Conservation (phyloP, 345 rosid genomes). For the Euclidium syriacum region DNA sequence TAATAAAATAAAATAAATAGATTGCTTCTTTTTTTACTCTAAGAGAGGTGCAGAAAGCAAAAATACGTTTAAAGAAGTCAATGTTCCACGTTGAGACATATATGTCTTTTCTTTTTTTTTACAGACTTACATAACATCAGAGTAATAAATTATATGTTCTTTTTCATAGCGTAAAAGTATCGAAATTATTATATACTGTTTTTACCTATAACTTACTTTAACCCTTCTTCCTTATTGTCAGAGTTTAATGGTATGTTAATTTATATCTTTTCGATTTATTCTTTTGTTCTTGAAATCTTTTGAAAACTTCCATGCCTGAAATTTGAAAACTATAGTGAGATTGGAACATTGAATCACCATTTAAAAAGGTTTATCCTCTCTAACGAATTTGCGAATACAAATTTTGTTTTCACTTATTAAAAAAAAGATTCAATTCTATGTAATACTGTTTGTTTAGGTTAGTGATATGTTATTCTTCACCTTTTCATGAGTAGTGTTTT, state of each 20-base stretch:
- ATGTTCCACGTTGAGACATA: constrained; percentile 18
- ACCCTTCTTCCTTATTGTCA: constrained; percentile 2
- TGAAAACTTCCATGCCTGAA: background rate
- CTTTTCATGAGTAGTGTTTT: background rate
- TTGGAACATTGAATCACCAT: background rate
- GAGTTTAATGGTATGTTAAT: constrained; percentile 10
- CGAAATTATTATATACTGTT: background rate
- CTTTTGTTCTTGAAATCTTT: background rate
- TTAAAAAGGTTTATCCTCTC: background rate
- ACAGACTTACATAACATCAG: constrained; percentile 3
- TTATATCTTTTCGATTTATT: constrained; percentile 5
- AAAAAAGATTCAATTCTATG: background rate
- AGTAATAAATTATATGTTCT: constrained; percentile 8
- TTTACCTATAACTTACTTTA: background rate
- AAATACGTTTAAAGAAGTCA: constrained; percentile 13
- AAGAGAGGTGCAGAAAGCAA: constrained; percentile 7
- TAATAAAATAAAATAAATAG: background rate
- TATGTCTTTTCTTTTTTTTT: background rate
- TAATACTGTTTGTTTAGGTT: background rate
- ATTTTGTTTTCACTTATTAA: background rate
- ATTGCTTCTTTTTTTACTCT: background rate
- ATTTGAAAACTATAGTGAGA: background rate
- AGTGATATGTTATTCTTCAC: background rate
- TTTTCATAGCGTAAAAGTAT: constrained; percentile 1
- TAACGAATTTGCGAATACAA: background rate